Conservation (phyloP, 2,329 filamentous ascomycete genomes). For the Dactylonectria macrodidyma region DNA sequence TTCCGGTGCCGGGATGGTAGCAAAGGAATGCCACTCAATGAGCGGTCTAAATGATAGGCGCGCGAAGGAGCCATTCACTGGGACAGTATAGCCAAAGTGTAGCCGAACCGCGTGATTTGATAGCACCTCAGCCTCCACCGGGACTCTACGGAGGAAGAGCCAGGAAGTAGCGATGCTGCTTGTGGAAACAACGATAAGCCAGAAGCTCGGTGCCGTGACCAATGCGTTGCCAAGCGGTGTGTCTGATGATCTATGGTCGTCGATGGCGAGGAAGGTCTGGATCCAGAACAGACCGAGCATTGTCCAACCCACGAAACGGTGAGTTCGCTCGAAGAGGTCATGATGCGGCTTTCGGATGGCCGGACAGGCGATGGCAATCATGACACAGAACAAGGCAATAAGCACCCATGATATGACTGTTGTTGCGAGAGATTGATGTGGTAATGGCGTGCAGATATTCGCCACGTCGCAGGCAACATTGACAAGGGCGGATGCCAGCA, state of each 20-base stretch:
- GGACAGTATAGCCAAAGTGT: constrained; percentile 75
- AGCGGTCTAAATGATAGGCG: constrained; percentile 75
- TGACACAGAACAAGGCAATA: constrained; percentile 68
- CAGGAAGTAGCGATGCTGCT: constrained; percentile 79
- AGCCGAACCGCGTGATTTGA: constrained; percentile 82
- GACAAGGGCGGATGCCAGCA: constrained; percentile 57
- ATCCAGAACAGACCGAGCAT: constrained; percentile 76
- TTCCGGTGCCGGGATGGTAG: constrained; percentile 75
- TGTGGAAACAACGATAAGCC: constrained; percentile 78
- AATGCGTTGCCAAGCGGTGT: constrained; percentile 55
- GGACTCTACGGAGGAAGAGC: constrained; percentile 77
- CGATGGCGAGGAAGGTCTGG: constrained; percentile 69
- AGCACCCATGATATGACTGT: constrained; percentile 70
- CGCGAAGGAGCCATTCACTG: constrained; percentile 61
- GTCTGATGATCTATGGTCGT: constrained; percentile 55
- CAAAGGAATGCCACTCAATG: constrained; percentile 82
- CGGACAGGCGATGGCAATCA: constrained; percentile 76
- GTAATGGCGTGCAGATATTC: constrained; percentile 38
- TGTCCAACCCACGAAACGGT: constrained; percentile 81
- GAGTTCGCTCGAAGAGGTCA: constrained; percentile 78
- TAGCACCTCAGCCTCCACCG: constrained; percentile 76
- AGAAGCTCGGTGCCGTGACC: constrained; percentile 66
- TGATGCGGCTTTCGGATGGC: constrained; percentile 73
- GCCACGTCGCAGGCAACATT: constrained; percentile 39
- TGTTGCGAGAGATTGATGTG: constrained; percentile 55